Conservation (phyloP, 345 rosid genomes). For the Populus ilicifolia region DNA sequence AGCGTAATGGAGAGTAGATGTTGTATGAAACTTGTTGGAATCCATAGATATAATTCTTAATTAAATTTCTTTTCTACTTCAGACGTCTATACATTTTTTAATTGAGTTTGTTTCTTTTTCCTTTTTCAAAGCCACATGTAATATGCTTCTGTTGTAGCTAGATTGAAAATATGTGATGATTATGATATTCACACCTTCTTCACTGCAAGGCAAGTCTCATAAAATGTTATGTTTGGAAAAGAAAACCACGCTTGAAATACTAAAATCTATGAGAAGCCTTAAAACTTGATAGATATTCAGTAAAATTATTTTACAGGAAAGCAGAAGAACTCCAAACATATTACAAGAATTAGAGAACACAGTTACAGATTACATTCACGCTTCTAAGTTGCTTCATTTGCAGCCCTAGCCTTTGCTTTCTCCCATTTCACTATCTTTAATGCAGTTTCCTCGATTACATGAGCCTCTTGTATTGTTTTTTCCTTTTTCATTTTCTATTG, state of each 20-base stretch:
- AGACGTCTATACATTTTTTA: not conserved
- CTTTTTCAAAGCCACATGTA: not conserved
- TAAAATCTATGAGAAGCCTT: not conserved
- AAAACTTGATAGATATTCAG: not conserved
- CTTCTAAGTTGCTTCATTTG: constrained; percentile 7
- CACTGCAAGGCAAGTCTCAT: not conserved
- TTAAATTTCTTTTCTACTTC: not conserved
- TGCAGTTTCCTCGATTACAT: not conserved
- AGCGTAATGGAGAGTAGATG: not conserved
- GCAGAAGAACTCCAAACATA: not conserved
- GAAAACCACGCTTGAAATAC: not conserved
- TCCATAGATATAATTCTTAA: no score
- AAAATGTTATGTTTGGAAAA: not conserved
- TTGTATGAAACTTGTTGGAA: not conserved
- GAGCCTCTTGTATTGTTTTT: not conserved
- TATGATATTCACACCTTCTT: not conserved
- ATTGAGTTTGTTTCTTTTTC: not conserved
- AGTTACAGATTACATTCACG: not conserved
- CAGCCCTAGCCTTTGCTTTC: not conserved
- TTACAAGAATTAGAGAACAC: not conserved
- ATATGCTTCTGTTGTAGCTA: not conserved
- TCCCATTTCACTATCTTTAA: not conserved
- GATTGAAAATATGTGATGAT: not conserved
- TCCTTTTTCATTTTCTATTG: constrained; percentile 16
- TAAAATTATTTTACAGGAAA: not conserved